Base-by-base conservation (phyloP, 345 rosid species). In the Pistacia atlantica region DNA sequence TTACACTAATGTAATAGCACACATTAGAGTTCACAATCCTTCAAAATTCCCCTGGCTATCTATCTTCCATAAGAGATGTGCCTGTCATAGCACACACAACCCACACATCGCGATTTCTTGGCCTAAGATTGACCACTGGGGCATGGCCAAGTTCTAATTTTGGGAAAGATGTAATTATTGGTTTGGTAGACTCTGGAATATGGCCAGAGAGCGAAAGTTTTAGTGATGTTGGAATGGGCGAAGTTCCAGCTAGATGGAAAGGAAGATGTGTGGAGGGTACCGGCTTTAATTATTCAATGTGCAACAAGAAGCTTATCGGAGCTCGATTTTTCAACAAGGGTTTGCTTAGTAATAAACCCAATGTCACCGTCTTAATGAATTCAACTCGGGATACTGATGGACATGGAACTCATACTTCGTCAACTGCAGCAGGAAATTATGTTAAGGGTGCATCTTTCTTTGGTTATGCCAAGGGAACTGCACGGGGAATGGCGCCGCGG, bases 141-240 rank as follows among this genome's bases (percentile, higher is more conserved):
- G 48, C 14, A 52, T 28, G 78, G 83, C 54, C 66, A 33, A 28
- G 16, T 8, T 64, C 85, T 1, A 79, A 77, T 52, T 76, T 28
- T 3, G 76, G 85, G 4, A 79, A 76, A 22, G 78, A 49, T 67
- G 38, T 79, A 1, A 76, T 69, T 9, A 67, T 86, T 7, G 82
- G 88, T 18, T 45, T 85, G 25, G 74, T 77, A 22, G 88, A 83
- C 55, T 6, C 84, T 0, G 84, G 86, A 33, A 63, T 79, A 3
- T 83, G 84, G 83, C 88, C 81, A 9, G 80, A 85, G 63, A 80
- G 82, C 75, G 72, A 54, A 33, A 86, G 87, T 77, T 86, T 69
- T 37, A 73, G 56, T 11, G 87, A 81, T 48, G 37, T 65, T 56
- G 87, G 85, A 13, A 81, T 86, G 79, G 33, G 76, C 22, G 65